A percentile compares a stretch with the other conserved stretches of the same genome.
Evolutionary conservation across 345 rosid species (phyloP).

Genomic region (Salix udensis): DNA sequence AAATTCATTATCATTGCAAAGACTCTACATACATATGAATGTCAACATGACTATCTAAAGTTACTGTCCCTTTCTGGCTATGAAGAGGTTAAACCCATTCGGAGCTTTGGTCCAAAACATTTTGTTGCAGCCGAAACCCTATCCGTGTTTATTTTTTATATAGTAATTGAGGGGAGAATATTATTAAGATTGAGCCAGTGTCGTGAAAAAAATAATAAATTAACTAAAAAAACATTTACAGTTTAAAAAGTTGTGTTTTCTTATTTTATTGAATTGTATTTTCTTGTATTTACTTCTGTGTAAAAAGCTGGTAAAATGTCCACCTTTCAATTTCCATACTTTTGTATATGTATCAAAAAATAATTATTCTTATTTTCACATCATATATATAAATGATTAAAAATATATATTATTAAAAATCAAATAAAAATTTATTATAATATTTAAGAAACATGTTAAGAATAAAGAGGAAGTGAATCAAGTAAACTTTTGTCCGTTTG

Average conservation of each 20-base stretch:
- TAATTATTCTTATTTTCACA: too few relatives aligned
- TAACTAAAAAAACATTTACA: too few relatives aligned
- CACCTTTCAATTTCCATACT: neutral
- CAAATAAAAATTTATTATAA: too few relatives aligned
- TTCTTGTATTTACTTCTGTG: neutral
- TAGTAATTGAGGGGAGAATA: too few relatives aligned
- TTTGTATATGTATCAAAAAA: too few relatives aligned
- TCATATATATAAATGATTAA: too few relatives aligned
- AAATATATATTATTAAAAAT: too few relatives aligned
- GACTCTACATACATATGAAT: neutral
- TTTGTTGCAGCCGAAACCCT: neutral
- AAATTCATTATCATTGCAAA: neutral
- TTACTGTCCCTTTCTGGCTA: neutral
- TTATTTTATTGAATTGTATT: neutral
- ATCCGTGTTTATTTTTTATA: neutral
- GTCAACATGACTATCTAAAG: neutral
- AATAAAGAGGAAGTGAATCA: too few relatives aligned
- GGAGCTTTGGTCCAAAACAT: neutral
- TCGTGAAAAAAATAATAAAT: too few relatives aligned
- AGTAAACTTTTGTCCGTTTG: too few relatives aligned
- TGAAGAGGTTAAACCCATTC: constrained; percentile 2
- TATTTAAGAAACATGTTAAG: too few relatives aligned
- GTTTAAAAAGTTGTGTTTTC: neutral
- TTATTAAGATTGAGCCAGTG: too few relatives aligned
- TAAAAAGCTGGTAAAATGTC: constrained; percentile 25